Base-by-base conservation (phyloP, 1,284 basidiomycete genomes). In the Ceratobasidium sp. region DNA sequence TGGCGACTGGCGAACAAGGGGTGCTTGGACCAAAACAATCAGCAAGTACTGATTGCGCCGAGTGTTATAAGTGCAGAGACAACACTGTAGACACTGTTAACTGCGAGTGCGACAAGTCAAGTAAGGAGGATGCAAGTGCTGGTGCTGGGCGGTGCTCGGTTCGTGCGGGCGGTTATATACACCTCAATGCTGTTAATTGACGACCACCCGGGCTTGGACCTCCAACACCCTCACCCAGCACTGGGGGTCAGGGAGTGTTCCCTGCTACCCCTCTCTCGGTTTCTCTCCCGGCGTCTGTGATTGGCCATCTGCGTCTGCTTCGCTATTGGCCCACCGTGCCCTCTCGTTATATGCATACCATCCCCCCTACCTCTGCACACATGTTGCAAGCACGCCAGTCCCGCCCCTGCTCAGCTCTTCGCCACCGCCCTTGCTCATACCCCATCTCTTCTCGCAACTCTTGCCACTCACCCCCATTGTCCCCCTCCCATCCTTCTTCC, bases 251-350 rank as follows among this genome's bases (percentile, higher is more conserved):
- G 35, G 58, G 58, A 23, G 38, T 8, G 16, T 46, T 46, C 61
- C 11, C 2, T 3, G 5, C 8, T 18, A 26, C 61, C 18, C 21
- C 21, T 62, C 59, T 16, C n/a, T n/a, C n/a, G n/a, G n/a, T n/a
- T n/a, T n/a, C n/a, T n/a, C n/a, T n/a, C 59, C 59, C 41, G 59
- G 59, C 59, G 59, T 46, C 35, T 49, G 23, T 30, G 26, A 44
- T 47, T 62, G 59, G 59, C 43, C 62, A 47, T n/a, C 38, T 49
- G 63, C 63, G 63, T 41, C 63, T 54, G 38, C 63, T 66, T 66
- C 43, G 63, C 63, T 28, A 66, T 66, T 66, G 63, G 63, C 49
- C 63, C 43, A 46, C 32, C 58, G 35, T 61, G 58, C 58, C 21
- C 23, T n/a, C 38, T 23, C 58, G 28, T 23, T 57, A 57, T 57